Evolutionary conservation across 441 rosid genomes (phyloP).

Genomic region (Populus tomentosa): DNA sequence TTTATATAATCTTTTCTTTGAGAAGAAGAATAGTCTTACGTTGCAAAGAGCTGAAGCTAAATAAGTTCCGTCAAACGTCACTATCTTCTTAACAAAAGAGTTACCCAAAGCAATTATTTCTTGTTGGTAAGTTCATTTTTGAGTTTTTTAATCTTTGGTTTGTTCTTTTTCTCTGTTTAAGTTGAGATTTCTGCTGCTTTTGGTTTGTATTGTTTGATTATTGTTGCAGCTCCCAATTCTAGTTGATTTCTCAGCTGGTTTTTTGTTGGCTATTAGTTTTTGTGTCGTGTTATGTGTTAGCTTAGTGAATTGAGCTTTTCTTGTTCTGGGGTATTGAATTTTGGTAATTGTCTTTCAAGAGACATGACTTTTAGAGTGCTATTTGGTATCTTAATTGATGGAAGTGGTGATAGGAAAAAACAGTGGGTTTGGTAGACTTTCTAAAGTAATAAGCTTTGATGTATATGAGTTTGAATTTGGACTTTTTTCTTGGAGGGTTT

Average conservation of each 20-base stretch:
- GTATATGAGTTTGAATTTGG: slow-evolving; percentile 15
- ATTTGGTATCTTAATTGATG: slow-evolving; percentile 11
- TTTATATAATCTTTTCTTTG: background rate
- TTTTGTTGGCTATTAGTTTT: background rate
- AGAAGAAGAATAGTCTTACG: background rate
- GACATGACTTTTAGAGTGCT: background rate
- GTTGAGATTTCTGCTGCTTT: background rate
- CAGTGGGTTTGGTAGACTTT: background rate
- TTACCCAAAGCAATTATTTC: background rate
- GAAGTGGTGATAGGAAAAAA: slow-evolving; percentile 2
- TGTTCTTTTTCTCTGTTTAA: background rate
- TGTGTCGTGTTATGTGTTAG: background rate
- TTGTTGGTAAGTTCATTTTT: background rate
- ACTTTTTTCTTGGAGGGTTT: background rate
- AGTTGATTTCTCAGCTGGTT: background rate
- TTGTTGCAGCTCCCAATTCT: background rate
- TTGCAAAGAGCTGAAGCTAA: background rate
- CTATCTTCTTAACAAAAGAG: background rate
- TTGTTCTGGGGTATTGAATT: background rate
- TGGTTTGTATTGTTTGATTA: background rate
- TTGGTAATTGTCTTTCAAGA: background rate
- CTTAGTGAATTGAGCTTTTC: background rate
- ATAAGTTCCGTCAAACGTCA: background rate
- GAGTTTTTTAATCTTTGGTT: no score
- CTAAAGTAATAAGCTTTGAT: slow-evolving; percentile 5